A percentile compares a stretch with the other conserved stretches of the same genome.
phyloP scores from a whole-genome alignment of 164 flowering plant species.

The Chimonanthus salicifolius region DNA sequence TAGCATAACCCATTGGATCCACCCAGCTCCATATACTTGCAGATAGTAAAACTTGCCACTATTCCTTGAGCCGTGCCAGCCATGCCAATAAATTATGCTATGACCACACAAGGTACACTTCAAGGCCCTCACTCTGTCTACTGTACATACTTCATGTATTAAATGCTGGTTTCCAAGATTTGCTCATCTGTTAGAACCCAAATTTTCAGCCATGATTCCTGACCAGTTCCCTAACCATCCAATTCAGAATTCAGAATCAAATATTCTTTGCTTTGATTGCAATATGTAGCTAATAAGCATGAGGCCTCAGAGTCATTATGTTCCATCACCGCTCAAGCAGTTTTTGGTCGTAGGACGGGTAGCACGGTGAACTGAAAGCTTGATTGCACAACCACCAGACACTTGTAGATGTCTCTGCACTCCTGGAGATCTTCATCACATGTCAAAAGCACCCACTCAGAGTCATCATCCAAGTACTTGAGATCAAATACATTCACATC shows the following conservation, averaged over 20 bases:
- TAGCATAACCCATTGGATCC: neutral
- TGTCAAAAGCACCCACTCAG: conserved; percentile 82
- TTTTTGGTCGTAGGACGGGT: conserved; percentile 26
- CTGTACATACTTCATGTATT: neutral
- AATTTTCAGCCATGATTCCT: neutral
- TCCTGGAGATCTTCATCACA: conserved; percentile 86
- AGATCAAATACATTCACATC: conserved; percentile 38
- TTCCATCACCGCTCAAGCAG: conserved; percentile 28
- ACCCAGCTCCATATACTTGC: neutral
- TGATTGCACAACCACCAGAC: conserved; percentile 39
- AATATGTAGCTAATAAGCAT: neutral
- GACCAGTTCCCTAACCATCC: neutral
- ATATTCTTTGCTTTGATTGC: neutral
- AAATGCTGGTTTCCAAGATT: neutral
- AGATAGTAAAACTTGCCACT: neutral
- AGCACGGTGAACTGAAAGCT: conserved; percentile 33
- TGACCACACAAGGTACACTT: neutral
- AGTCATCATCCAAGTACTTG: conserved; percentile 81
- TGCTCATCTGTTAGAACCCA: neutral
- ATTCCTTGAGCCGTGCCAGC: neutral
- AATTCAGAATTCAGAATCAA: neutral
- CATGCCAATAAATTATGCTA: neutral
- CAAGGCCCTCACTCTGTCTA: neutral
- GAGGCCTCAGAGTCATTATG: conserved; percentile 10
- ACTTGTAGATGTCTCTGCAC: conserved; percentile 51